These are phyloP conservation scores for Salvia sclarea DNA, from an alignment of 305 asterid genomes.

Conservation along the genomic window DNA sequence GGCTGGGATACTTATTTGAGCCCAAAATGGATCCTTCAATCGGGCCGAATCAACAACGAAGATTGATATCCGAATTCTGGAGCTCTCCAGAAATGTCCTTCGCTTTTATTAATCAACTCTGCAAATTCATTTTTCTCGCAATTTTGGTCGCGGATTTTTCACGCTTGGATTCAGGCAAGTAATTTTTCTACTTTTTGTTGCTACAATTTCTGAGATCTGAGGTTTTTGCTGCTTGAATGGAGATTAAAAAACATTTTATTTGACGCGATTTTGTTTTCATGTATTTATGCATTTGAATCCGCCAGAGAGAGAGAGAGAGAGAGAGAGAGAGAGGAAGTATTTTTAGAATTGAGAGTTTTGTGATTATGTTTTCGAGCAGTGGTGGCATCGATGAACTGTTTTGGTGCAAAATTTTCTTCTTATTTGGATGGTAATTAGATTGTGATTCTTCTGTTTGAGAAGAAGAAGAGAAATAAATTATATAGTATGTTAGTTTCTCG, in stretches of 20 bases:
- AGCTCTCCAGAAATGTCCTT: neutral
- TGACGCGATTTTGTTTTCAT: neutral
- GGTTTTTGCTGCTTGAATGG: neutral
- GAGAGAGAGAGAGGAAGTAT: neutral
- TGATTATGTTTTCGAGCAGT: neutral
- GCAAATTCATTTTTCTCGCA: neutral
- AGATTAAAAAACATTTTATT: neutral
- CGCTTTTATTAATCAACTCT: neutral
- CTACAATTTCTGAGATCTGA: conserved; percentile 1
- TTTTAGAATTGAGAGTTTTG: neutral
- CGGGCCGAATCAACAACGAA: neutral
- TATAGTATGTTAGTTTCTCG: too few relatives aligned
- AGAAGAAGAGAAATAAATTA: too few relatives aligned
- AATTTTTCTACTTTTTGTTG: neutral
- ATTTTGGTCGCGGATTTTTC: neutral
- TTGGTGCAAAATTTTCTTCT: neutral
- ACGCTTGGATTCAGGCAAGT: conserved; percentile 16
- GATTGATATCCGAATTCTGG: neutral
- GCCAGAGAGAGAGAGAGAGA: neutral
- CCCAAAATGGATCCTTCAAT: neutral
- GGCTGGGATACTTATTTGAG: neutral
- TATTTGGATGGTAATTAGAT: neutral
- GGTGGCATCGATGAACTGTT: neutral
- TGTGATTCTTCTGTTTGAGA: neutral
- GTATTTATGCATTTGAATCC: neutral